phyloP scores from a whole-genome alignment of 306 rosid species.

The Sophora flavescens region DNA sequence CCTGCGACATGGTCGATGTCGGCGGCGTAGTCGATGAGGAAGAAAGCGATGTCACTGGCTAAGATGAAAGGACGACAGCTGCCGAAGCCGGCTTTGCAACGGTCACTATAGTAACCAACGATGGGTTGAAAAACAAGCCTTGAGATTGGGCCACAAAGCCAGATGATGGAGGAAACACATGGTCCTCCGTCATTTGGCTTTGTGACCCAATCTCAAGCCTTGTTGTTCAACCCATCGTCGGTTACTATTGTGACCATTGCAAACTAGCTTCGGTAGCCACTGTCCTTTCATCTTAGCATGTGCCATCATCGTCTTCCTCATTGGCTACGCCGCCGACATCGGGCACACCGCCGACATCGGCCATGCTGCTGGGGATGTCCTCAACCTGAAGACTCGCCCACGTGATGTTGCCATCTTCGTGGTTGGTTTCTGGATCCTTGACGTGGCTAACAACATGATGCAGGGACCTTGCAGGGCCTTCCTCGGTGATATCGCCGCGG shows the following conservation, averaged over 20 bases:
- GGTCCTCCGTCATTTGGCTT: conserved; percentile 83
- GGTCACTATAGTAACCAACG: conserved; percentile 77
- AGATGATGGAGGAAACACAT: conserved; percentile 66
- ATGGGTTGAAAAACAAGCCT: conserved; percentile 74
- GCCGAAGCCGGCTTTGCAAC: conserved; percentile 67
- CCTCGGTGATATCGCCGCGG: conserved; percentile 60
- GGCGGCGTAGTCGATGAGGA: conserved; percentile 76
- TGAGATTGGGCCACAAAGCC: conserved; percentile 85
- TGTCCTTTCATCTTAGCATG: conserved; percentile 67
- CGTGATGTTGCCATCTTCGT: conserved; percentile 61
- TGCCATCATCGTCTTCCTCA: conserved; percentile 55
- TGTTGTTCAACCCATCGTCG: conserved; percentile 72
- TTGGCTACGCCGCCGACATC: no score
- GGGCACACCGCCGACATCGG: conserved; percentile 85
- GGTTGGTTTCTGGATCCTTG: conserved; percentile 69
- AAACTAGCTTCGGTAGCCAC: conserved; percentile 74
- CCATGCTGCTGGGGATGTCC: conserved; percentile 49
- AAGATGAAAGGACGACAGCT: conserved; percentile 76
- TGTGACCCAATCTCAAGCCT: conserved; percentile 81
- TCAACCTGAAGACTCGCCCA: conserved; percentile 15
- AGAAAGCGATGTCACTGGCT: conserved; percentile 40
- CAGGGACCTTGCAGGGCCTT: conserved; percentile 78
- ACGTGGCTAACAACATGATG: conserved; percentile 75
- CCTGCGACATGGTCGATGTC: conserved; percentile 66
- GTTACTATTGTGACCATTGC: conserved; percentile 73